These are phyloP conservation scores for Murraya koenigii DNA, from an alignment of 345 rosid genomes.

Conservation along the genomic window DNA sequence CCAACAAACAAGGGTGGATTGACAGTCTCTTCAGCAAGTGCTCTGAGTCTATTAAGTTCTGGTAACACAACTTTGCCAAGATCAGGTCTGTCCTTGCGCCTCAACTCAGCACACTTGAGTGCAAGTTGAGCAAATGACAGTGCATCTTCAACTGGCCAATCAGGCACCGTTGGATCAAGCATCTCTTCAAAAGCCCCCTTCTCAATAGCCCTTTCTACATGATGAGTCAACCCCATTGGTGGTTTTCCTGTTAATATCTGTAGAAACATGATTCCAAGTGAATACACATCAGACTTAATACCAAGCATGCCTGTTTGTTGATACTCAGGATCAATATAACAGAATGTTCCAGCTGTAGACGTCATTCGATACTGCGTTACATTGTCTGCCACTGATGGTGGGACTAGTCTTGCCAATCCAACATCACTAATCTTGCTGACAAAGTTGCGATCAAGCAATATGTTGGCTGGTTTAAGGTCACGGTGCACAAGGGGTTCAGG, in stretches of 20 bases:
- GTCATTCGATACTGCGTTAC: constrained; percentile 91
- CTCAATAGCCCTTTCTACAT: constrained; percentile 56
- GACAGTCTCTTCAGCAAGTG: constrained; percentile 51
- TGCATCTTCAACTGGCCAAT: constrained; percentile 87
- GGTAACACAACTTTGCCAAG: constrained; percentile 68
- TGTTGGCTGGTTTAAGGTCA: constrained; percentile 83
- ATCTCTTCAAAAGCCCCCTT: constrained; percentile 50
- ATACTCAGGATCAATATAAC: constrained; percentile 92
- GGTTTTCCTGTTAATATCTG: constrained; percentile 73
- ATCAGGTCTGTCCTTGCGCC: constrained; percentile 83
- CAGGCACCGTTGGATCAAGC: constrained; percentile 62
- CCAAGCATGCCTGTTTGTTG: constrained; percentile 94
- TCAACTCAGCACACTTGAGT: constrained; percentile 66
- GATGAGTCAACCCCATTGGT: constrained; percentile 81
- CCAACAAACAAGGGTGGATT: constrained; percentile 18
- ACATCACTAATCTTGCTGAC: constrained; percentile 94
- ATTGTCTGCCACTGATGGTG: constrained; percentile 68
- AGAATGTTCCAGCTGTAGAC: constrained; percentile 86
- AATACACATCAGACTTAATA: constrained; percentile 75
- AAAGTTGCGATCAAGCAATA: constrained; percentile 74
- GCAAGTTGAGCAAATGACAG: constrained; percentile 54
- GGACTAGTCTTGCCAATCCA: constrained; percentile 85
- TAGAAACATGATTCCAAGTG: constrained; percentile 74
- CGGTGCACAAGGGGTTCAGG: constrained; percentile 93
- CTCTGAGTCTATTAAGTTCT: constrained; percentile 61